Evolutionary conservation across 2,329 filamentous ascomycete genomes (phyloP).

Genomic region (Verticillium alfalfae): DNA sequence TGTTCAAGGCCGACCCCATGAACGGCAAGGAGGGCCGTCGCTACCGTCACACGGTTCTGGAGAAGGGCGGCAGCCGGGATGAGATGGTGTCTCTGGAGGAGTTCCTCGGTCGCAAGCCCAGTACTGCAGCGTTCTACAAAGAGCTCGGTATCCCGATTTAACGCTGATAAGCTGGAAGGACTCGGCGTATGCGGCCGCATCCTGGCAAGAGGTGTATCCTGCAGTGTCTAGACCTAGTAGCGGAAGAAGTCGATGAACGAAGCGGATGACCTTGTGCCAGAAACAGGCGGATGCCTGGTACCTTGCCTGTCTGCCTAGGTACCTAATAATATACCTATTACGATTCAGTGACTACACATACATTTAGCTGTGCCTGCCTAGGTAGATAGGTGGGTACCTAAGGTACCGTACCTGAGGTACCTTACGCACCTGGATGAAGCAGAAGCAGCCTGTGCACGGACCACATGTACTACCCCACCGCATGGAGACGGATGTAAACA

Average conservation of each 20-base stretch:
- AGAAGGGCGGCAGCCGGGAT: slow-evolving; percentile 71
- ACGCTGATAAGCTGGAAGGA: no score
- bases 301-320: no score
- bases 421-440: no score
- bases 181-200: neutral
- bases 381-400: no score
- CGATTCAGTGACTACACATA: neutral
- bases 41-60: slow-evolving; percentile 73
- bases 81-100: slow-evolving; percentile 77
- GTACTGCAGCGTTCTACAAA: slow-evolving; percentile 72
- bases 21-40: slow-evolving; percentile 65
- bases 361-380: neutral
- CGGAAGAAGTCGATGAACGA: neutral
- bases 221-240: neutral
- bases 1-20: slow-evolving; percentile 77
- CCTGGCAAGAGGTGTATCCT: neutral
- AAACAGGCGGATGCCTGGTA: no score
- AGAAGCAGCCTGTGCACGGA: neutral
- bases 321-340: no score
- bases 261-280: no score
- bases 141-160: slow-evolving; percentile 53
- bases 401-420: no score
- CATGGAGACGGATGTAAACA: slow-evolving; percentile 12
- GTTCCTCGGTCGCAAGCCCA: slow-evolving; percentile 72
- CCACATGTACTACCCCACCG: slow-evolving; percentile 2